Evolutionary conservation across 192 early-diverging fungal genomes (phyloP).

Genomic region (Coemansia asiatica): DNA sequence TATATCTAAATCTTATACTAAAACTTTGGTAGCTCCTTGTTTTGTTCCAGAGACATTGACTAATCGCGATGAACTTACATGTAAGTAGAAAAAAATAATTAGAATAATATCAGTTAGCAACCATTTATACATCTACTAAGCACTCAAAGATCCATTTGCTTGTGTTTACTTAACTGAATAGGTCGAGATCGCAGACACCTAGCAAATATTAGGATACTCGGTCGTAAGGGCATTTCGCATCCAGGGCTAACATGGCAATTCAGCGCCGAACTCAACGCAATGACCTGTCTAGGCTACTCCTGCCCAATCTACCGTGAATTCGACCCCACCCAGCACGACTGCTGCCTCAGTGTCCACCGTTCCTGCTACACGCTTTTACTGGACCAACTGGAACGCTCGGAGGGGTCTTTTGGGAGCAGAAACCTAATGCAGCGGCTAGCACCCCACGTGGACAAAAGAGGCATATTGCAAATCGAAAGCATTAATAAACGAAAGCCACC

Average conservation of each 20-base stretch:
- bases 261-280: slow-evolving; percentile 30
- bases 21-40: slow-evolving; percentile 45
- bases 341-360: slow-evolving; percentile 46
- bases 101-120: neutral
- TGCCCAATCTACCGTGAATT: slow-evolving; percentile 34
- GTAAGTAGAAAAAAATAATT: slow-evolving; percentile 22
- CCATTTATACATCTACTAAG: neutral
- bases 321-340: slow-evolving; percentile 14
- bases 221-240: slow-evolving; percentile 44
- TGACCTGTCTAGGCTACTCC: slow-evolving; percentile 42
- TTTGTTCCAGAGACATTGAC: slow-evolving; percentile 30
- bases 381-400: slow-evolving; percentile 32
- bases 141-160: neutral
- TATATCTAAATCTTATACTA: too few species aligned
- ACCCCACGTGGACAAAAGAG: slow-evolving; percentile 22
- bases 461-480: slow-evolving; percentile 15
- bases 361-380: slow-evolving; percentile 44
- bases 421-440: slow-evolving; percentile 27
- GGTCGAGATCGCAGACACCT: slow-evolving; percentile 46
- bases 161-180: slow-evolving; percentile 3
- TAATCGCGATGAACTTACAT: slow-evolving; percentile 19
- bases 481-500: slow-evolving; percentile 7
- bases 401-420: slow-evolving; percentile 14
- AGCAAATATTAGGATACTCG: slow-evolving; percentile 35
- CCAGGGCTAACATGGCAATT: slow-evolving; percentile 49